Evolutionary conservation across 176 grass and related monocot species (phyloP), one percentile per base, ranked within the genome.

Genomic region (Elymus sibiricus): DNA sequence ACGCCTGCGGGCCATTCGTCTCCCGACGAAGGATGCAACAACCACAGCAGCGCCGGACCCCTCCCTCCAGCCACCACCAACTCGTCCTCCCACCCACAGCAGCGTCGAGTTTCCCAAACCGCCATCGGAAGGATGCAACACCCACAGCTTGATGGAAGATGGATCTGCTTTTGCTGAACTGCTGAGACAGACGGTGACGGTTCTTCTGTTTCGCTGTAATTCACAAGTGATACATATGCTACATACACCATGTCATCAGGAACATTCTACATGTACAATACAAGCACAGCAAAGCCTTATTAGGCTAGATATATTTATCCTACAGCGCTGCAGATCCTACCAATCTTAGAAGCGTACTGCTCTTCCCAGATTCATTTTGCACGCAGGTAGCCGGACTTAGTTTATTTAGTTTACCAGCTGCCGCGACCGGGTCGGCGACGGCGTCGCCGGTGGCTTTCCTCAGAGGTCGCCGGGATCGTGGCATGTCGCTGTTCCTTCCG

Each of bases 211-310:
- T 81, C 39, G 1, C 32, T 68, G 4, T 75, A 88, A 85, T 91
- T 88, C 31, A 81, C 49, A 80, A 25, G 51, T 15, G 39, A 14
- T 77, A 39, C 67, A 55, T 62, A 71, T n/a, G n/a, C 31, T 26
- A 27, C 27, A 56, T 64, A 77, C n/a, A 78, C 27, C 24, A 44
- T 73, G 80, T 67, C 43, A 53, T 25, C 4, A 76, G 67, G 37
- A 84, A 72, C 69, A 49, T 79, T 84, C 46, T 80, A 35, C 35
- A 80, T 80, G 75, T 87, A 29, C 29, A 29, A 29, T 29, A 83
- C 43, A 90, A 49, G 81, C 16, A 34, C 40, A 2, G 29, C 46
- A 64, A 59, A 58, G 16, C 64, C 71, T 71, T 76, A 53, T 71
- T 44, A 29, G 70, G 79, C 49, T 64, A 64, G 17, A 2, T 29